Conservation (phyloP, 257 asterid genomes). For the Ajuga chamaepitys region DNA sequence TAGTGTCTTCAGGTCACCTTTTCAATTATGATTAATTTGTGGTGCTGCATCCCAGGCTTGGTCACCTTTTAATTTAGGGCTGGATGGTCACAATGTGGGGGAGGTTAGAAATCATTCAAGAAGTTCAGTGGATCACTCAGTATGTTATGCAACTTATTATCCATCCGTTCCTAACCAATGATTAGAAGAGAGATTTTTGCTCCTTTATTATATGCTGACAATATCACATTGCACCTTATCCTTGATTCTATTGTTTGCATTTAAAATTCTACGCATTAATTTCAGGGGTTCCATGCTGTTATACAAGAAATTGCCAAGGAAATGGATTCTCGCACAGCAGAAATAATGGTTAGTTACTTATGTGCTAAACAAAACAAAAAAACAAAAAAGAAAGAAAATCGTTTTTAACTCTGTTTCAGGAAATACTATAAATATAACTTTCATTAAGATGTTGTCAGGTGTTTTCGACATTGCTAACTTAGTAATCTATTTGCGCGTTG, state of each 20-base stretch:
- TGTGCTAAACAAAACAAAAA: no score
- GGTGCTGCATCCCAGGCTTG: slow-evolving; percentile 58
- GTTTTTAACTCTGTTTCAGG: background rate
- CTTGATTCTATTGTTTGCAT: slow-evolving; percentile 4
- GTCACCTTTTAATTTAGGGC: slow-evolving; percentile 60
- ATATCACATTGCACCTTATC: background rate
- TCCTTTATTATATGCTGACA: slow-evolving; percentile 6
- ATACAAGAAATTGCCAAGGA: slow-evolving; percentile 47
- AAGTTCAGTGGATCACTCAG: slow-evolving; percentile 49
- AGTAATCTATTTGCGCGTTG: background rate
- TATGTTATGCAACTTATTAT: slow-evolving; percentile 23
- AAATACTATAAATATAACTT: background rate
- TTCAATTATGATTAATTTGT: background rate
- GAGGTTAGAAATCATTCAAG: slow-evolving; percentile 27
- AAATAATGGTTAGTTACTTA: slow-evolving; percentile 35
- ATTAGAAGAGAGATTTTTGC: background rate
- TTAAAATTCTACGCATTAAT: slow-evolving; percentile 11
- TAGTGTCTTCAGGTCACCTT: background rate
- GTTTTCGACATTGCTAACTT: background rate
- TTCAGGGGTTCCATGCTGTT: slow-evolving; percentile 71
- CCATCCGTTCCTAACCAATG: background rate
- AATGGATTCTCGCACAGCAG: slow-evolving; percentile 28
- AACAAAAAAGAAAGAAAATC: no score
- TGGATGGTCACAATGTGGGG: slow-evolving; percentile 32
- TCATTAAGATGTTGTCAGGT: background rate